Evolutionary conservation across 257 asterid genomes (phyloP).

Genomic region (Phtheirospermum japonicum): DNA sequence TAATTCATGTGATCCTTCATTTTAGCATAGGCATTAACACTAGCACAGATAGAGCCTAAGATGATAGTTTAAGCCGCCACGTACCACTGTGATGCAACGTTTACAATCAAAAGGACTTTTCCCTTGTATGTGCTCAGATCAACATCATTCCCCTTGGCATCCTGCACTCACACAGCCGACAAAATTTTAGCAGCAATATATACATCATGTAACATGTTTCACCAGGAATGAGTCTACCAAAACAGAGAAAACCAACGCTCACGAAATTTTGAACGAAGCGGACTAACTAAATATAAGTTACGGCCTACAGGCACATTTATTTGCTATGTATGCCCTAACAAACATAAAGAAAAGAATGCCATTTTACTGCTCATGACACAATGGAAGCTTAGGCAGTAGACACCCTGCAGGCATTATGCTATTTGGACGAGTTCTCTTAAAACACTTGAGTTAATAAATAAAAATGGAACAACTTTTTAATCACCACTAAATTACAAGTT

Average conservation of each 20-base stretch:
- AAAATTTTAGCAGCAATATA: conserved; percentile 1
- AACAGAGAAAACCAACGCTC: not conserved
- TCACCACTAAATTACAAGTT: no score
- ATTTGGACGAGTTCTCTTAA: not conserved
- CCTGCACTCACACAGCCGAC: conserved; percentile 37
- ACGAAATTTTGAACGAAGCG: not conserved
- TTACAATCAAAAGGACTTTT: conserved; percentile 56
- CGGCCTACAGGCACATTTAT: not conserved
- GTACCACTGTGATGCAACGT: conserved; percentile 80
- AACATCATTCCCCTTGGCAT: conserved; percentile 40
- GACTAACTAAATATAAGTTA: not conserved
- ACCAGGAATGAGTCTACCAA: not conserved
- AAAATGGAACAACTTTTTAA: no score
- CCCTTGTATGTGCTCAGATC: conserved; percentile 60
- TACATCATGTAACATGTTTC: no score
- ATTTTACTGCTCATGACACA: no score
- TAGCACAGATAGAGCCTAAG: not conserved
- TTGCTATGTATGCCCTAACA: not conserved
- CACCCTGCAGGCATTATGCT: not conserved
- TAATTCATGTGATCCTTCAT: not conserved
- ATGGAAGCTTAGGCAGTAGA: not conserved
- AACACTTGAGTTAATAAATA: no score
- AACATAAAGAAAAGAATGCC: not conserved
- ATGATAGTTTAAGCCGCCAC: conserved; percentile 2
- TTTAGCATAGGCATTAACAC: not conserved